Evolutionary conservation across 202 grass and related monocot genomes (phyloP).

Genomic region (Panicum hallii): DNA sequence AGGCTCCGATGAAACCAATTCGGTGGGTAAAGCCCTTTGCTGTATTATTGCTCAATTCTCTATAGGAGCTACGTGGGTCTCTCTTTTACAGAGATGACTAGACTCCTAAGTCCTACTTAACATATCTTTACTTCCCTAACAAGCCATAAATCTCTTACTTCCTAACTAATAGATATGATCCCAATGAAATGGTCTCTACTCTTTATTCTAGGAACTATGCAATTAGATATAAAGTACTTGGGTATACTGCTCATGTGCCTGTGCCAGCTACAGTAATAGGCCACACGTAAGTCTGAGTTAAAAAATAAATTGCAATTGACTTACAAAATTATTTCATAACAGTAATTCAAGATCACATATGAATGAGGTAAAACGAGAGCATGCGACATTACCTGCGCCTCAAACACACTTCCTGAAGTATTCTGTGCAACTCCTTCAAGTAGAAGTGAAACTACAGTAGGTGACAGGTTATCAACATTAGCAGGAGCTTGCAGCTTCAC

Average conservation of each 20-base stretch:
- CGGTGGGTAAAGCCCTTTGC: neutral
- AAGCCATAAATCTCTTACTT: conserved; percentile 14
- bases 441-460: conserved; percentile 56
- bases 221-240: neutral
- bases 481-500: conserved; percentile 57
- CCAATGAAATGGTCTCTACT: neutral
- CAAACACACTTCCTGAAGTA: conserved; percentile 81
- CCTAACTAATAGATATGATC: neutral
- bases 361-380: conserved; percentile 39
- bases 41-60: neutral
- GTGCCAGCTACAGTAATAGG: neutral
- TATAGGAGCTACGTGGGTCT: neutral
- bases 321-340: conserved; percentile 15
- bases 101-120: neutral
- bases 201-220: neutral
- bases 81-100: neutral
- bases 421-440: conserved; percentile 97
- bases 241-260: neutral
- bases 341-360: conserved; percentile 12
- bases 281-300: neutral
- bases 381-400: conserved; percentile 66
- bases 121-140: neutral
- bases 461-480: conserved; percentile 54
- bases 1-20: neutral
- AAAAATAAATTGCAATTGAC: neutral